phyloP scores from a whole-genome alignment of 441 rosid species.

The Erodium texanum region DNA sequence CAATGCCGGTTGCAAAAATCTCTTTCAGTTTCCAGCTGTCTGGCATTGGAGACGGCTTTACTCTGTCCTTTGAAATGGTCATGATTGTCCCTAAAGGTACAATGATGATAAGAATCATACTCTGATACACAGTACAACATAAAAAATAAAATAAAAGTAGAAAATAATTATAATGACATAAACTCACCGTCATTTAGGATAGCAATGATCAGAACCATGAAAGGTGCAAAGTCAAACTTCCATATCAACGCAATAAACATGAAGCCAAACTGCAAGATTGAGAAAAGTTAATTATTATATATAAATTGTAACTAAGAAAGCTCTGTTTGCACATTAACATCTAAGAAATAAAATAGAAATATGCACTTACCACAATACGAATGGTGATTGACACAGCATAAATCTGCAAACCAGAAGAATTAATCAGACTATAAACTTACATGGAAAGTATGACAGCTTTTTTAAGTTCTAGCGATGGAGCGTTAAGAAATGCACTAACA shows the following conservation, averaged over 20 bases:
- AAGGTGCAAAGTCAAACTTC: slow-evolving; percentile 75
- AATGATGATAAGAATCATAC: too few species aligned
- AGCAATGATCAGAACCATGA: slow-evolving; percentile 85
- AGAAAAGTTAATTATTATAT: too few species aligned
- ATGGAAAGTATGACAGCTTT: too few species aligned
- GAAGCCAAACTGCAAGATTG: slow-evolving; percentile 86
- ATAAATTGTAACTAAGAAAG: too few species aligned
- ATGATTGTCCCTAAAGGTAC: slow-evolving; percentile 74
- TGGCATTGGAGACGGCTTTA: slow-evolving; percentile 84
- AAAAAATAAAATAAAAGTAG: too few species aligned
- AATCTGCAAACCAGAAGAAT: slow-evolving; percentile 37
- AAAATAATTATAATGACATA: too few species aligned
- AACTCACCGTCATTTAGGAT: slow-evolving; percentile 73
- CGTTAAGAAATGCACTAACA: slow-evolving; percentile 24
- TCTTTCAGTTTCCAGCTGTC: slow-evolving; percentile 87
- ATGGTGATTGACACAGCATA: slow-evolving; percentile 91
- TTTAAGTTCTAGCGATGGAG: too few species aligned
- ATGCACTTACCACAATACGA: slow-evolving; percentile 69
- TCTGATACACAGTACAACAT: too few species aligned
- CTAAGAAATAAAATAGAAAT: neutral
- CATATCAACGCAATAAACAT: slow-evolving; percentile 81
- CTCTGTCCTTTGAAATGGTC: slow-evolving; percentile 83
- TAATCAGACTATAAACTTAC: neutral
- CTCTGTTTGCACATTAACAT: too few species aligned
- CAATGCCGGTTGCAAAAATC: slow-evolving; percentile 66